Evolutionary conservation across 352 stramenopile genomes (phyloP).

Genomic region (Phytophthora kernoviae): DNA sequence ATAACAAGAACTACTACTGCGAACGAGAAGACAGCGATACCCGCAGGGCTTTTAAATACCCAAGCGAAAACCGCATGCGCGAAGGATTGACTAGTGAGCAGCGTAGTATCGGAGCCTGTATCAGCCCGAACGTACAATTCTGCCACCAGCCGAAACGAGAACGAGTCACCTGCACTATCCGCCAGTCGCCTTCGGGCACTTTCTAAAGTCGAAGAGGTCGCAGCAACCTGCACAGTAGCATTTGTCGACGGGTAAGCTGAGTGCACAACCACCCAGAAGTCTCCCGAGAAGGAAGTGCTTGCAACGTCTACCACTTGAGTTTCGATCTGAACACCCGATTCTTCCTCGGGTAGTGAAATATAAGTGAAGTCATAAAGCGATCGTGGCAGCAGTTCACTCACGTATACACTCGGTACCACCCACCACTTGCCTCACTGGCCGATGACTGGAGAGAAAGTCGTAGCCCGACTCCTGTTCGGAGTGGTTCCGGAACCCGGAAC

Average conservation of each 20-base stretch:
- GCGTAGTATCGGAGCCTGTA: background rate
- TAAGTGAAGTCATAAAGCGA: slow-evolving; percentile 79
- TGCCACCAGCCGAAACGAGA: slow-evolving; percentile 46
- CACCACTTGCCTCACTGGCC: slow-evolving; percentile 3
- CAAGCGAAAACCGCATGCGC: slow-evolving; percentile 46
- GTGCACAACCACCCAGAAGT: slow-evolving; percentile 82
- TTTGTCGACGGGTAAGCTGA: slow-evolving; percentile 48
- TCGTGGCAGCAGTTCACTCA: slow-evolving; percentile 69
- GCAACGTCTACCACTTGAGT: slow-evolving; percentile 52
- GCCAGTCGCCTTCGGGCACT: slow-evolving; percentile 4
- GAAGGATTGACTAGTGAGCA: slow-evolving; percentile 66
- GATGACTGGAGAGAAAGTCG: slow-evolving; percentile 32
- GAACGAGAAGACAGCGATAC: slow-evolving; percentile 57
- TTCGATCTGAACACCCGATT: slow-evolving; percentile 7
- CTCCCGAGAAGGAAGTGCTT: slow-evolving; percentile 57
- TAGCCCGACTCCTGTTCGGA: slow-evolving; percentile 56
- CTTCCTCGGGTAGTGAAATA: slow-evolving; percentile 46
- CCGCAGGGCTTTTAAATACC: slow-evolving; percentile 51
- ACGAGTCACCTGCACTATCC: background rate
- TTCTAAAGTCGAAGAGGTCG: slow-evolving; percentile 13
- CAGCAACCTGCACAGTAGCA: slow-evolving; percentile 11
- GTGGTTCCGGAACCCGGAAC: slow-evolving; percentile 68
- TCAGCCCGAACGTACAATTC: slow-evolving; percentile 43
- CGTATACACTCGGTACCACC: slow-evolving; percentile 61
- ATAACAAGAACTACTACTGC: slow-evolving; percentile 40